Evolutionary conservation across 805 yeast genomes (phyloP).

Genomic region (Kodamaea jinghongensis): DNA sequence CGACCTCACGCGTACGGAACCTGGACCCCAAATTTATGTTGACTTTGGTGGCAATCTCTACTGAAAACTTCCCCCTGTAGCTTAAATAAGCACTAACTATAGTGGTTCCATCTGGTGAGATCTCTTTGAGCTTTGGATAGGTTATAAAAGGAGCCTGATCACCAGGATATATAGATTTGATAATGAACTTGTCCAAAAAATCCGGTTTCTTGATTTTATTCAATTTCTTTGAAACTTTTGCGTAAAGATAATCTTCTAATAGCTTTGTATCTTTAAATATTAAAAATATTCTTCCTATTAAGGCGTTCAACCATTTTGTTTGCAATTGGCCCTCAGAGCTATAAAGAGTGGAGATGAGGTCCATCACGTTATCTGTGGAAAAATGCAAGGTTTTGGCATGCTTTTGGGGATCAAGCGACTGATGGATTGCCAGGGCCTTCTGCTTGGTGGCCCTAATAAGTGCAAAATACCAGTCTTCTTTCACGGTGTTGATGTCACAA

Average conservation of each 20-base stretch:
- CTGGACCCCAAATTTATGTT: conserved; percentile 72
- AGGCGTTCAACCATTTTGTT: conserved; percentile 88
- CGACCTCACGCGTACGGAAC: conserved; percentile 73
- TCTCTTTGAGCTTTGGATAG: conserved; percentile 61
- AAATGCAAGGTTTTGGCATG: conserved; percentile 75
- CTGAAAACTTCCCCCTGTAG: conserved; percentile 73
- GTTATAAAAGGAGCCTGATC: conserved; percentile 77
- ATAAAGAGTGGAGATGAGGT: conserved; percentile 71
- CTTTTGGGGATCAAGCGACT: conserved; percentile 43
- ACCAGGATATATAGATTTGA: conserved; percentile 73
- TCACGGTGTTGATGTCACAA: conserved; percentile 72
- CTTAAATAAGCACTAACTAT: conserved; percentile 57
- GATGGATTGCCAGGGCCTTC: conserved; percentile 12
- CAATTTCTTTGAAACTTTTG: conserved; percentile 66
- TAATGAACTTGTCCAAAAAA: conserved; percentile 77
- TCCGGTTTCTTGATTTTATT: conserved; percentile 83
- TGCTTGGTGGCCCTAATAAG: conserved; percentile 64
- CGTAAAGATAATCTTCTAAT: conserved; percentile 55
- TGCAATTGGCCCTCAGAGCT: conserved; percentile 81
- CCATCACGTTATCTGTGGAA: conserved; percentile 66
- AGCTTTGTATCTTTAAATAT: conserved; percentile 69
- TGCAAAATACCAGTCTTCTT: conserved; percentile 92
- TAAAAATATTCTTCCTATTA: conserved; percentile 78
- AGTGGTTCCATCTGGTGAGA: conserved; percentile 79
- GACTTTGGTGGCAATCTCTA: conserved; percentile 79